phyloP scores from a whole-genome alignment of 129 eudicot species.

The Flaveria ramosissima region DNA sequence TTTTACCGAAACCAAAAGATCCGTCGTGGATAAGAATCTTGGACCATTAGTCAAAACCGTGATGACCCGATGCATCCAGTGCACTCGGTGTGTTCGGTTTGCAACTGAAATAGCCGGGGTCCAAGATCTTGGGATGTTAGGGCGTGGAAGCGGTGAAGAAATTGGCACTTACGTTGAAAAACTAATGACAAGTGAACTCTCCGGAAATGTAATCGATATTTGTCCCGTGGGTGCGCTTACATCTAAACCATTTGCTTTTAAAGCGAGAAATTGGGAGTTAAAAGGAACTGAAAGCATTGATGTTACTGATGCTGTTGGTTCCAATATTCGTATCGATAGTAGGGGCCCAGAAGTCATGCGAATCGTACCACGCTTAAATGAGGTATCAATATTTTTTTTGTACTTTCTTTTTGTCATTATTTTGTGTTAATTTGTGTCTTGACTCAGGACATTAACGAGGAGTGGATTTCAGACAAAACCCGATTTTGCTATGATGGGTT shows the following conservation, averaged over 20 bases:
- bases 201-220: constrained; percentile 96
- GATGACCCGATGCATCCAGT: constrained; percentile 98
- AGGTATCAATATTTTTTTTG: constrained; percentile 41
- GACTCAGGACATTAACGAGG: constrained; percentile 86
- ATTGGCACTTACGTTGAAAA: constrained; percentile 96
- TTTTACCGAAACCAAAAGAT: constrained; percentile 93
- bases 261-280: constrained; percentile 98
- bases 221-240: constrained; percentile 99
- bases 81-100: constrained; percentile 99
- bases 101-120: constrained; percentile 95
- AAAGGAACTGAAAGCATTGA: constrained; percentile 98
- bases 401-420: background rate
- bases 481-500: constrained; percentile 94
- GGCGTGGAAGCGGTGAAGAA: constrained; percentile 99
- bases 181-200: constrained; percentile 98
- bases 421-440: background rate
- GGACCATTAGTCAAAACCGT: constrained; percentile 98
- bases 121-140: constrained; percentile 97
- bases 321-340: constrained; percentile 95
- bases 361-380: constrained; percentile 85
- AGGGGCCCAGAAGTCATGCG: constrained; percentile 99
- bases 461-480: constrained; percentile 98
- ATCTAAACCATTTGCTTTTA: constrained; percentile 95
- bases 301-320: constrained; percentile 98
- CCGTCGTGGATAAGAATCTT: constrained; percentile 95